Percentiles rank a stretch among this genome's conserved stretches.
Evolutionary conservation across 805 yeast species (phyloP).

Genomic region (Peterozyma xylosa): DNA sequence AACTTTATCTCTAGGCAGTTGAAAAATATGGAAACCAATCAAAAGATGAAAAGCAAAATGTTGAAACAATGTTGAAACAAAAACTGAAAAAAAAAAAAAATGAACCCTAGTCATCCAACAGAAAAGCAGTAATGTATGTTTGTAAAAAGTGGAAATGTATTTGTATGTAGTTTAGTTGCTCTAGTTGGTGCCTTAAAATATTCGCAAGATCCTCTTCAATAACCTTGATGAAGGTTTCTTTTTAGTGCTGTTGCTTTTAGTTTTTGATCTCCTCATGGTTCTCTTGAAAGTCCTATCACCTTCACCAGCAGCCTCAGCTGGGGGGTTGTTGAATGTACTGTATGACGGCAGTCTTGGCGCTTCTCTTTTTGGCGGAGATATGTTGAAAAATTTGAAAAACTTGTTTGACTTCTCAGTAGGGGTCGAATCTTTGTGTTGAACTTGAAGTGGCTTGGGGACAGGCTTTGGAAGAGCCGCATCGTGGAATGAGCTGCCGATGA

Average conservation of each 20-base stretch:
- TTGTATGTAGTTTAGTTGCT: too few species aligned
- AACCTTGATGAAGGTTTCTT: background rate
- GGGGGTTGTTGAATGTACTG: background rate
- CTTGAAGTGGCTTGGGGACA: background rate
- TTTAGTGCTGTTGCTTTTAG: conserved; percentile 4
- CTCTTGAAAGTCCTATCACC: background rate
- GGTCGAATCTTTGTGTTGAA: background rate
- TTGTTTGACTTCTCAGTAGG: background rate
- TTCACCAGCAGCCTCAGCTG: background rate
- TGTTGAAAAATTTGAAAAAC: conserved; percentile 4
- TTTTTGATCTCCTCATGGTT: conserved; percentile 4
- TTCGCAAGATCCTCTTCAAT: too few species aligned
- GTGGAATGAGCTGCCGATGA: background rate
- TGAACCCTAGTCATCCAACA: too few species aligned
- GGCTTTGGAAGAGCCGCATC: background rate
- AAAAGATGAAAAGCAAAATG: too few species aligned
- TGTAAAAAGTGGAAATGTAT: too few species aligned
- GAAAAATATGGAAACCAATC: too few species aligned
- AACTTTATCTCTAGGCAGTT: too few species aligned
- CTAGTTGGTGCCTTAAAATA: too few species aligned
- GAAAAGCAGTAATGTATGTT: too few species aligned
- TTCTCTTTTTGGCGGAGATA: background rate
- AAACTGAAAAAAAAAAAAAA: too few species aligned
- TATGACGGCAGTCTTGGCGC: conserved; percentile 3
- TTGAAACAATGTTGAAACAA: too few species aligned